Evolutionary conservation across 139 green algal genomes (phyloP), one percentile per base, ranked within the genome.

Genomic region (Volvox reticuliferus): DNA sequence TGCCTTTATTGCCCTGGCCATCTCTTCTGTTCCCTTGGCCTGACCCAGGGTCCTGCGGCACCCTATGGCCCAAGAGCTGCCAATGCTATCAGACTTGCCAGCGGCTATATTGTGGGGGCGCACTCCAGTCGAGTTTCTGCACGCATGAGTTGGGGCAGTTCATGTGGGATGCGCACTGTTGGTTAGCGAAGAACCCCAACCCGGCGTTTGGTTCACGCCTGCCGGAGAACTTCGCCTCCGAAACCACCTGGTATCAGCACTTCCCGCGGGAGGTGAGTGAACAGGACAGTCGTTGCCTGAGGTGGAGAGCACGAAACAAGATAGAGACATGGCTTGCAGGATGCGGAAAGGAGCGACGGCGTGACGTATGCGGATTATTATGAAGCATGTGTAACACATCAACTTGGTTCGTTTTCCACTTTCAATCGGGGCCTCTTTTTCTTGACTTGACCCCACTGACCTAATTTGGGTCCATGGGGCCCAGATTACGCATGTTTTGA

Each of bases 11-110:
- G 44, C 44, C 44, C 44, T 55, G 44, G 44, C 44, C 44, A 55
- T 55, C 5, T 55, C 44, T 9, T 61, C 21, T 30, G 32, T 26
- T 82, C 3, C 24, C 26, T n/a, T 13, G 14, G 2, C 76, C 24
- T 18, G 32, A 19, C 73, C 17, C 26, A 88, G 83, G 83, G 22
- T 88, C 83, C 67, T 88, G 83, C 83, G 83, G 83, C 35, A 36
- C n/a, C 22, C 36, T 80, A 14, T 68, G 19, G 36, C 83, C 83
- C 83, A 88, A 88, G 65, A 36, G 79, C 83, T 88, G 83, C 67
- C 65, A 88, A 33, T 88, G 83, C 67, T 80, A 81, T 68, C 19
- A 21, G 67, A 9, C n/a, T 1, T 88, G 83, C 83, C 44, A 44
- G 14, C 35, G 24, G 17, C 35, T 88, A 0, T 88, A 88, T 37